Percentiles rank a stretch among this genome's conserved stretches.
These are phyloP conservation scores for Volvariella surrecta DNA, from an alignment of 1,284 basidiomycete species.

Conservation along the genomic window DNA sequence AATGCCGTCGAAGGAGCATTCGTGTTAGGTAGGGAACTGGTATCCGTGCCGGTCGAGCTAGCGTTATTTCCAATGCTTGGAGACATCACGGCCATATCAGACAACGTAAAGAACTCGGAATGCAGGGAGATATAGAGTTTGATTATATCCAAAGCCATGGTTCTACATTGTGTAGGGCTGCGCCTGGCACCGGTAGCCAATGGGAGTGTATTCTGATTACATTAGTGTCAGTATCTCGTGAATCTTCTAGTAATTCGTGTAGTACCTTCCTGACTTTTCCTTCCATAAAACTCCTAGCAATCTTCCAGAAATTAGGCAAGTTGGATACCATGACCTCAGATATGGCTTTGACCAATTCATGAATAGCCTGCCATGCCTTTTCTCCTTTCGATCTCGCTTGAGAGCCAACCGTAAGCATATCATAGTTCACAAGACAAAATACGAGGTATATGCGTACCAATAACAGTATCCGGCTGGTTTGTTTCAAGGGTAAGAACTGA, in stretches of 20 bases:
- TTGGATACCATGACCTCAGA: constrained; percentile 64
- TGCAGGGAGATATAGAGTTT: constrained; percentile 82
- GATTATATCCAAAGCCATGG: constrained; percentile 89
- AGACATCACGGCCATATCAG: constrained; percentile 57
- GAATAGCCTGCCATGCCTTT: constrained; percentile 77
- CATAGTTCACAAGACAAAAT: constrained; percentile 8
- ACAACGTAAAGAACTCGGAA: constrained; percentile 87
- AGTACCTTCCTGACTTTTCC: constrained; percentile 82
- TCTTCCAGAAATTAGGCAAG: constrained; percentile 91
- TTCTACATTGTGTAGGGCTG: constrained; percentile 77
- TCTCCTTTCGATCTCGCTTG: constrained; percentile 56
- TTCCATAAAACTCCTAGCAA: constrained; percentile 86
- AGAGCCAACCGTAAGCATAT: not conserved
- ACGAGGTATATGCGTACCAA: no score
- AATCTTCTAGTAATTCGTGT: constrained; percentile 2
- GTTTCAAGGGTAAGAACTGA: constrained; percentile 52
- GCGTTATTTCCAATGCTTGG: constrained; percentile 26
- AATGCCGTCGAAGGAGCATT: constrained; percentile 81
- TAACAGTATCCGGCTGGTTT: constrained; percentile 52
- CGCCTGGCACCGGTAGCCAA: constrained; percentile 38
- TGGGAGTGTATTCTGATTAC: constrained; percentile 7
- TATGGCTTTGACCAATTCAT: constrained; percentile 62
- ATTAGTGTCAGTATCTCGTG: constrained; percentile 1
- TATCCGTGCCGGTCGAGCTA: constrained; percentile 64
- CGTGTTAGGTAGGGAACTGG: constrained; percentile 17